phyloP scores from a whole-genome alignment of 257 asterid genomes.

The Primulina tabacum region DNA sequence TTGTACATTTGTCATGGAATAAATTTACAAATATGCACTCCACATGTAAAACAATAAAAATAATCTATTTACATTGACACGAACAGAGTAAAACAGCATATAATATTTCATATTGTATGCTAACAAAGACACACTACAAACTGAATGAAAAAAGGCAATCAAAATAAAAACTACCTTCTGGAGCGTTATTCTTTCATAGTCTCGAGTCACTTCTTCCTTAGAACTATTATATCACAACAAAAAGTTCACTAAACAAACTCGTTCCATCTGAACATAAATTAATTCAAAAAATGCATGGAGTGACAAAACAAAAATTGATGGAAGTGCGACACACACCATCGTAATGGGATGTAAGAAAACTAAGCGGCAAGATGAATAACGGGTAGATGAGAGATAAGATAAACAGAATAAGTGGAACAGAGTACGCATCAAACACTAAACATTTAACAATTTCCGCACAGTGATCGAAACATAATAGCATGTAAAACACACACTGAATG shows the following conservation, averaged over 20 bases:
- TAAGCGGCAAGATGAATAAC: conserved; percentile 69
- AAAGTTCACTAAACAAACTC: neutral
- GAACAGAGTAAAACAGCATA: neutral
- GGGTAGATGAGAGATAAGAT: conserved; percentile 59
- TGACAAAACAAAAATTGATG: neutral
- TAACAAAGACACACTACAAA: neutral
- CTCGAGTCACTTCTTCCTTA: conserved; percentile 72
- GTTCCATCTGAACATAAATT: neutral
- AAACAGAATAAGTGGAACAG: conserved; percentile 60
- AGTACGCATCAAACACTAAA: neutral
- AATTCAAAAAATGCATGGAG: neutral
- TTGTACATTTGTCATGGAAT: neutral
- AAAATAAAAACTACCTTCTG: conserved; percentile 41
- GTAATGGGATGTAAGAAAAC: conserved; percentile 75
- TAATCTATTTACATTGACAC: neutral
- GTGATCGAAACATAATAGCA: too few species aligned
- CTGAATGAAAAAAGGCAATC: neutral
- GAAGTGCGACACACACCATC: conserved; percentile 44
- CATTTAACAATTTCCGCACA: too few species aligned
- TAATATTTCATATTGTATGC: neutral
- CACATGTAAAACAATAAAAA: neutral
- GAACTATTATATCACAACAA: conserved; percentile 43
- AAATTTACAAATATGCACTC: neutral
- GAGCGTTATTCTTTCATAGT: conserved; percentile 58
- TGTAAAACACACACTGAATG: too few species aligned